phyloP scores from a whole-genome alignment of 148 eudicot genomes.

The Chenopodium album region DNA sequence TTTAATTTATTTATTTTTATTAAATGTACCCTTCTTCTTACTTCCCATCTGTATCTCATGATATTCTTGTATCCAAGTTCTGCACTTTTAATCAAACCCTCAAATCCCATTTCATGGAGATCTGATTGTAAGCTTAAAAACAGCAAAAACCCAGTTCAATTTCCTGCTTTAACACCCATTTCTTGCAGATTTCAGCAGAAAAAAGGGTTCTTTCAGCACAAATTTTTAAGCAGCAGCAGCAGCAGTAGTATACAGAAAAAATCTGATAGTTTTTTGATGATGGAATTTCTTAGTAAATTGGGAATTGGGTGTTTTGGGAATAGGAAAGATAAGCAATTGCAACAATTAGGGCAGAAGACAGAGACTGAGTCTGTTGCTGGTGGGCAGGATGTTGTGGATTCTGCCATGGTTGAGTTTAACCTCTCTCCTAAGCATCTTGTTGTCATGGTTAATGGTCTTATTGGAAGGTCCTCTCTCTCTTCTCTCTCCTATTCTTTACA shows the following conservation, averaged over 20 bases:
- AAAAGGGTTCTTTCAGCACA: constrained; percentile 20
- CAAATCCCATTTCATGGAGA: constrained; percentile 22
- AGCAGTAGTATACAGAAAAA: not conserved
- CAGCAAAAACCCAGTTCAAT: constrained; percentile 4
- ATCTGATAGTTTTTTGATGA: constrained; percentile 19
- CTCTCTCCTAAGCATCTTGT: constrained; percentile 66
- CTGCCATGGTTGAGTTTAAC: constrained; percentile 35
- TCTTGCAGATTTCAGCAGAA: not conserved
- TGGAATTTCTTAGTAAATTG: constrained; percentile 45
- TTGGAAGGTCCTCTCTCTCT: constrained; percentile 57
- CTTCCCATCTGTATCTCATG: constrained; percentile 28
- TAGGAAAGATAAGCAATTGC: constrained; percentile 10
- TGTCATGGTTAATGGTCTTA: constrained; percentile 82
- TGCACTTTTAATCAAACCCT: constrained; percentile 14
- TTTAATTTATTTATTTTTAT: not conserved
- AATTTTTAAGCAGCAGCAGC: not conserved
- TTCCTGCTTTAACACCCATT: not conserved
- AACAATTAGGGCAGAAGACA: constrained; percentile 32
- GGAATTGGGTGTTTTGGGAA: constrained; percentile 48
- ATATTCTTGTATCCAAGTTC: constrained; percentile 24
- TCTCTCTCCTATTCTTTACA: not conserved
- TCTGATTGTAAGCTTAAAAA: not conserved
- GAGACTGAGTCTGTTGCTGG: constrained; percentile 40
- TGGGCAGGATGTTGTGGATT: constrained; percentile 51
- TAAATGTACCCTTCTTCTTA: constrained; percentile 2